phyloP scores from a whole-genome alignment of 2,329 filamentous ascomycete species.

The Gyromitra esculenta region DNA sequence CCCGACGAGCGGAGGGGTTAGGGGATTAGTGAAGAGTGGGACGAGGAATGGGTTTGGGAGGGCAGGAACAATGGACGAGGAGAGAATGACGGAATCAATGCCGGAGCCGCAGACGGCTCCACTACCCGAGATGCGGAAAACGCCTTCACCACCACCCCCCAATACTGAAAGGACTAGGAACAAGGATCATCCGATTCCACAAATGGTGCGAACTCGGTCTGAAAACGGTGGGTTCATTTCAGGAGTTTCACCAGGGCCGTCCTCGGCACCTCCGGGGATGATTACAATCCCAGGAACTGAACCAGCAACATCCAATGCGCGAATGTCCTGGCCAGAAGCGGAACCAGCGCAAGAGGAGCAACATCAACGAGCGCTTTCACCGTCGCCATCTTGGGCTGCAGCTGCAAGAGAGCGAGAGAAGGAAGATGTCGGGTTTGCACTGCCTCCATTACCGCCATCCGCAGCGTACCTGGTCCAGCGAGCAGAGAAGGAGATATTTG shows the following conservation, averaged over 20 bases:
- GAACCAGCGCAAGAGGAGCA: slow-evolving; percentile 27
- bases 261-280: slow-evolving; percentile 68
- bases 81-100: slow-evolving; percentile 60
- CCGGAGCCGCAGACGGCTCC: slow-evolving; percentile 71
- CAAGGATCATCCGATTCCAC: slow-evolving; percentile 57
- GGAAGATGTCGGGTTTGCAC: slow-evolving; percentile 50
- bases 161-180: slow-evolving; percentile 43
- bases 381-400: slow-evolving; percentile 37
- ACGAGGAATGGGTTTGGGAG: slow-evolving; percentile 51
- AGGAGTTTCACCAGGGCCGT: slow-evolving; percentile 70
- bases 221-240: slow-evolving; percentile 58
- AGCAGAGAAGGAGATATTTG: slow-evolving; percentile 53
- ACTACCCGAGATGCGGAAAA: slow-evolving; percentile 67
- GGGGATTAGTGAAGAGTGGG: slow-evolving; percentile 47
- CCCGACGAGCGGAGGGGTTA: slow-evolving; percentile 50
- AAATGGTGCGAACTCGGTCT: slow-evolving; percentile 57
- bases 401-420: slow-evolving; percentile 43
- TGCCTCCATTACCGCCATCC: slow-evolving; percentile 53
- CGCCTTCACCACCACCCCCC: slow-evolving; percentile 58
- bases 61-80: slow-evolving; percentile 50
- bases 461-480: slow-evolving; percentile 52
- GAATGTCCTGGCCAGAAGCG: slow-evolving; percentile 51
- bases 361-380: slow-evolving; percentile 34
- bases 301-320: slow-evolving; percentile 41
- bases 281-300: slow-evolving; percentile 57